Evolutionary conservation across 148 eudicot species (phyloP).

Genomic region (Dysphania ambrosioides): DNA sequence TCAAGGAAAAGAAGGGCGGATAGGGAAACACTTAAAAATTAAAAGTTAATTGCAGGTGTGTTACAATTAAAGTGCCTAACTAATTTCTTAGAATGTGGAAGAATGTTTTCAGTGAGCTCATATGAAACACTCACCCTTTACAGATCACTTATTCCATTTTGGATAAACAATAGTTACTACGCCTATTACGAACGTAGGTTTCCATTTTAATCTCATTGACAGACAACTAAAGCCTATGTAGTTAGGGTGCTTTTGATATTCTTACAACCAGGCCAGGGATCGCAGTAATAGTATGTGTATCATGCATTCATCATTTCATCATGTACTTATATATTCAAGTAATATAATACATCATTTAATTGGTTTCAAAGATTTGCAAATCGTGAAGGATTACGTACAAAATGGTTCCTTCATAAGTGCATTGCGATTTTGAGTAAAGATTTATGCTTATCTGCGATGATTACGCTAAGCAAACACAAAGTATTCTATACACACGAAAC

Average conservation of each 20-base stretch:
- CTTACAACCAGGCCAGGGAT: neutral
- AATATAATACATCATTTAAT: neutral
- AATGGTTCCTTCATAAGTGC: neutral
- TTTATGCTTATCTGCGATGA: neutral
- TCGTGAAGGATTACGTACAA: neutral
- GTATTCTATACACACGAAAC: too few relatives aligned
- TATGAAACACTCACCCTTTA: neutral
- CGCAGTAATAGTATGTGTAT: neutral
- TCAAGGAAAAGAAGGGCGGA: neutral
- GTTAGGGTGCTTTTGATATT: neutral
- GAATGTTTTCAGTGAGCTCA: constrained; percentile 6
- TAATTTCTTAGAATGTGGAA: neutral
- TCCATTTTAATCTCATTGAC: neutral
- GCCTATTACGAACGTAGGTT: neutral
- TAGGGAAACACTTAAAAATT: too few relatives aligned
- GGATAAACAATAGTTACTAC: neutral
- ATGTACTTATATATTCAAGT: too few relatives aligned
- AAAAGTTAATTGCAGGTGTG: neutral
- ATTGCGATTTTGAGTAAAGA: too few relatives aligned
- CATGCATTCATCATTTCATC: neutral
- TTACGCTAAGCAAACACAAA: too few relatives aligned
- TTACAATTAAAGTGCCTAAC: neutral
- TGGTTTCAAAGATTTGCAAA: neutral
- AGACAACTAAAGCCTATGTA: neutral
- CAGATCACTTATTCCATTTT: constrained; percentile 17